Evolutionary conservation across 2,329 filamentous ascomycete genomes (phyloP), one percentile per base, ranked within the genome.

Genomic region (Apiospora kogelbergensis): DNA sequence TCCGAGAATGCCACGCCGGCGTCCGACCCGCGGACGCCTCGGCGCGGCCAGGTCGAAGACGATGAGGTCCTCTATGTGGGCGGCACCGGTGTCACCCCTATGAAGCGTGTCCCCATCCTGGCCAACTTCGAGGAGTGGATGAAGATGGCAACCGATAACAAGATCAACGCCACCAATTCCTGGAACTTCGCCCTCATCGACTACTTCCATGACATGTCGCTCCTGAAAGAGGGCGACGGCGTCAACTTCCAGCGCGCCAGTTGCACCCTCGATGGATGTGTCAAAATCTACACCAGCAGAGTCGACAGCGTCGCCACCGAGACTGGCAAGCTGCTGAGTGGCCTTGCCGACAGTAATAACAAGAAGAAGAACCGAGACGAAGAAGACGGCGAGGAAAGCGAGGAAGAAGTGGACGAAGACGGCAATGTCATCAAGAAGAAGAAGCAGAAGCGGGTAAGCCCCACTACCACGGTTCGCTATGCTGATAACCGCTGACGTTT

Each of bases 111-210:
- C 37, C 96, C 96, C 1, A 92, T 99, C 75, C 85, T 99, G 68
- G 96, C 96, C 77, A 99, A 99, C 81, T 99, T 98, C 76, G 96
- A 99, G 80, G 96, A 99, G 80, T 98, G 95, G 96, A 98, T 99
- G 94, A 99, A 98, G 86, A 97, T 99, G 94, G 96, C 96, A 2
- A 98, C 96, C 20, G 96, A 99, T 84, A 99, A 99, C 83, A 96
- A 96, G 82, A 99, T 99, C 85, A 99, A 98, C 79, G 95, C 96
- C 65, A 90, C 92, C 70, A 99, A 99, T 81, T 98, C 95, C 40
- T 99, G 96, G 96, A 98, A 98, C 80, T 98, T 99, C 82, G 96
- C 96, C n/a, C 88, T 99, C 22, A 99, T 99, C 78, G 96, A 99
- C 81, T 99, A 99, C 82, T 99, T 99, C 77, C 95, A 99, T 80